Evolutionary conservation across 2,329 filamentous ascomycete genomes (phyloP).

Genomic region (Alternaria arborescens): DNA sequence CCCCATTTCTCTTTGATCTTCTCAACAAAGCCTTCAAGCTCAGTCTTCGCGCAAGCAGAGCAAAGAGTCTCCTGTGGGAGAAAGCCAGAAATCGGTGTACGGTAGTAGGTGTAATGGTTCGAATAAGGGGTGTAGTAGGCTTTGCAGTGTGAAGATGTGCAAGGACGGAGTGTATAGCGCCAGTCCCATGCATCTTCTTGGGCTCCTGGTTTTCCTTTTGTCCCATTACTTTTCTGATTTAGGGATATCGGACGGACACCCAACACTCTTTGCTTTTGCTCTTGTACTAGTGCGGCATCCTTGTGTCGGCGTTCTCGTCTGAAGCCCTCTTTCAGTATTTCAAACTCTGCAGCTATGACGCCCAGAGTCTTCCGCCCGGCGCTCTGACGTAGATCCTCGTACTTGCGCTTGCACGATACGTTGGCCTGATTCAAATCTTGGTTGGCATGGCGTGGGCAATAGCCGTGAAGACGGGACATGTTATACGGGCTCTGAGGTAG

Average conservation of each 20-base stretch:
- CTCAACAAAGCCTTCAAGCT: constrained; percentile 35
- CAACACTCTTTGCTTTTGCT: constrained; percentile 26
- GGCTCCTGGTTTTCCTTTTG: neutral
- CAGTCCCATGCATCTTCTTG: constrained; percentile 32
- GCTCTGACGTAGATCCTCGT: constrained; percentile 43
- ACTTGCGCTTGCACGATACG: constrained; percentile 33
- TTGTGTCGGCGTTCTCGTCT: constrained; percentile 21
- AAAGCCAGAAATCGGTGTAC: constrained; percentile 21
- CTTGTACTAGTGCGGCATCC: constrained; percentile 19
- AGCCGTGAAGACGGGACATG: constrained; percentile 35
- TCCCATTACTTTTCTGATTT: neutral
- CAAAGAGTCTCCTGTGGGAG: constrained; percentile 36
- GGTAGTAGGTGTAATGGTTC: constrained; percentile 37
- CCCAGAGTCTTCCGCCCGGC: constrained; percentile 45
- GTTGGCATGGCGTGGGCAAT: constrained; percentile 40
- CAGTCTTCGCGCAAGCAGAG: constrained; percentile 34
- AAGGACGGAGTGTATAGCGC: constrained; percentile 38
- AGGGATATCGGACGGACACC: constrained; percentile 7
- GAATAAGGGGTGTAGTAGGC: constrained; percentile 38
- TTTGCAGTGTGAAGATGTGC: constrained; percentile 33
- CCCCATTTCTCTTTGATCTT: constrained; percentile 31
- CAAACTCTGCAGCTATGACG: constrained; percentile 39
- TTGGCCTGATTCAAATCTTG: constrained; percentile 40
- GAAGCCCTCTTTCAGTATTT: constrained; percentile 29
- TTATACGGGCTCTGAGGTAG: constrained; percentile 38